Base-by-base conservation (phyloP, 2,329 filamentous ascomycete species). In the Cyphellophora europaea region DNA sequence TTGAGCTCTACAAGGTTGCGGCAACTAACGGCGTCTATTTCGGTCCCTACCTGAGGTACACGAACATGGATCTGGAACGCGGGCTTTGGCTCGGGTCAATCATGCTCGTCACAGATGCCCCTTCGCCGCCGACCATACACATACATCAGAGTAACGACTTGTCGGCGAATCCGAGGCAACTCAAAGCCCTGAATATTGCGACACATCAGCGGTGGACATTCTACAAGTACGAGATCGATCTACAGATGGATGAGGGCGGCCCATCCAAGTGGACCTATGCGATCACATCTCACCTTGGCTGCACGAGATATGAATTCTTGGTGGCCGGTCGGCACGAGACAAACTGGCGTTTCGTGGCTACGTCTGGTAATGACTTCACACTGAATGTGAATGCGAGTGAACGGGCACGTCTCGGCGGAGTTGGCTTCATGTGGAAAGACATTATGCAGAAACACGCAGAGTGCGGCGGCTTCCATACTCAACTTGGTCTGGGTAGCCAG, bases 401-500 rank as follows among this genome's bases (percentile, higher is more conserved):
- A 49, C 75, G 89, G 28, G 76, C 79, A 19, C 84, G 82, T 49
- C 72, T 96, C 2, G 91, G 91, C 18, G 91, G 91, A 2, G 74
- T 93, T 1, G 85, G 88, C 1, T 84, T 91, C 54, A 93, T 98
- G 89, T 98, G 91, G 91, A 96, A 95, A 53, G 91, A 98, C 51
- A 88, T 98, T 17, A 71, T 98, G 54, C 87, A 95, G 61, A 95
- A 95, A 69, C 93, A 98, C 51, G 77, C 88, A 17, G 91, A 98
- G 50, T 94, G 88, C 49, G 87, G 88, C 36, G 91, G 91, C 1
- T 98, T 96, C 58, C 91, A 98, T 52, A 80, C 85, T 5, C 91
- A 98, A 53, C 69, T 98, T 5, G 91, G 89, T 11, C 65, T 95
- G 4, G 91, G 91, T 36, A 85, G 91, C 41, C 91, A 98, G 56